phyloP scores from a whole-genome alignment of 1,284 basidiomycete genomes.

The Ceratobasidium sp. region DNA sequence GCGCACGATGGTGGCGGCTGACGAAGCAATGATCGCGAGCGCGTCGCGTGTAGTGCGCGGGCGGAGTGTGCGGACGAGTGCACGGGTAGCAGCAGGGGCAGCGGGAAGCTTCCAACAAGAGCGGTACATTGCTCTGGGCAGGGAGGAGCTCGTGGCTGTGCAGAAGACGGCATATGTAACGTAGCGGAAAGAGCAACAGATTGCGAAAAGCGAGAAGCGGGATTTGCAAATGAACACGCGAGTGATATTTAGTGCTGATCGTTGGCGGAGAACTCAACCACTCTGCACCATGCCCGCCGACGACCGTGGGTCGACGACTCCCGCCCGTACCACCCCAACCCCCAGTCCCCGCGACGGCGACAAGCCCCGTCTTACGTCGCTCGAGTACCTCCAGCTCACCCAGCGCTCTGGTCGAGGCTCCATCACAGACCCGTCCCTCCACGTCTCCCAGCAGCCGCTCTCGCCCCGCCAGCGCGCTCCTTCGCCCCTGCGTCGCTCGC shows the following conservation, averaged over 20 bases:
- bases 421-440: slow-evolving; percentile 77
- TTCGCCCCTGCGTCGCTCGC: slow-evolving; percentile 59
- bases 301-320: slow-evolving; percentile 27
- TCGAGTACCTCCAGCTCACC: slow-evolving; percentile 71
- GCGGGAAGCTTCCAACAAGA: slow-evolving; percentile 39
- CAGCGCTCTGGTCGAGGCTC: slow-evolving; percentile 69
- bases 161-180: slow-evolving; percentile 7
- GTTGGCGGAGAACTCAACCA: slow-evolving; percentile 4
- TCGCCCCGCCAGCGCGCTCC: slow-evolving; percentile 58
- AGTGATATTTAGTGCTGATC: slow-evolving; percentile 41
- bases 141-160: slow-evolving; percentile 25
- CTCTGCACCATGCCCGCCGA: slow-evolving; percentile 28
- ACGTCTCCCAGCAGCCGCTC: slow-evolving; percentile 60
- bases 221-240: slow-evolving; percentile 37
- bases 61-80: slow-evolving; percentile 33
- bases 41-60: slow-evolving; percentile 25
- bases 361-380: slow-evolving; percentile 65
- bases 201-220: slow-evolving; percentile 48
- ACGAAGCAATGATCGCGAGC: slow-evolving; percentile 58
- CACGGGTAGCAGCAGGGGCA: slow-evolving; percentile 29
- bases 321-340: slow-evolving; percentile 45
- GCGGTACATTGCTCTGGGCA: slow-evolving; percentile 39
- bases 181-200: slow-evolving; percentile 31
- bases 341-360: slow-evolving; percentile 49
- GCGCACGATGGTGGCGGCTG: slow-evolving; percentile 68